Evolutionary conservation across 495 filamentous ascomycete genomes (phyloP).

Genomic region (Darksidea phi): DNA sequence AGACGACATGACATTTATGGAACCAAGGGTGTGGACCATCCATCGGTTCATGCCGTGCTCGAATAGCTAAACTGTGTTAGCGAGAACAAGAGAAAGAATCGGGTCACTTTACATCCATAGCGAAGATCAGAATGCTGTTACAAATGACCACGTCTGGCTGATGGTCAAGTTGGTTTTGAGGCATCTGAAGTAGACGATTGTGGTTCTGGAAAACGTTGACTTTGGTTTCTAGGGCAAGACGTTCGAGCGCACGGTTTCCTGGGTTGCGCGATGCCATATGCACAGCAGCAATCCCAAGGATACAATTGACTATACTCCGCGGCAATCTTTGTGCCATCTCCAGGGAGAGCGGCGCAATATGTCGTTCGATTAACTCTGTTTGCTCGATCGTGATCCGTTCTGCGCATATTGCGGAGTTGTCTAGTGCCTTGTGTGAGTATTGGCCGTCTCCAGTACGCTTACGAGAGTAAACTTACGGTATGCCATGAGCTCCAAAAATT

Average conservation of each 20-base stretch:
- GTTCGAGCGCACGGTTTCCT: slow-evolving; percentile 7
- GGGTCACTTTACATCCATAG: slow-evolving; percentile 26
- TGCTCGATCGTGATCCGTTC: slow-evolving; percentile 15
- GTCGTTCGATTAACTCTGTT: slow-evolving; percentile 12
- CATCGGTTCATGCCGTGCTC: slow-evolving; percentile 25
- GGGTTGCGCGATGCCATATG: slow-evolving; percentile 29
- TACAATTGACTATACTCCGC: slow-evolving; percentile 19
- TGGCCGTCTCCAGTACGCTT: not conserved
- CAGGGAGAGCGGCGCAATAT: slow-evolving; percentile 17
- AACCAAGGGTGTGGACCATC: slow-evolving; percentile 25
- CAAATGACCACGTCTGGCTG: slow-evolving; percentile 22
- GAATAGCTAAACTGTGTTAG: slow-evolving; percentile 12
- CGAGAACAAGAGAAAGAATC: not conserved
- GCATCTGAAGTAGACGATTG: slow-evolving; percentile 17
- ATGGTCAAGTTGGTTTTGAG: slow-evolving; percentile 7
- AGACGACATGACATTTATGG: slow-evolving; percentile 22
- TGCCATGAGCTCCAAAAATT: slow-evolving; percentile 11
- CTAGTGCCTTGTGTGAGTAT: slow-evolving; percentile 1
- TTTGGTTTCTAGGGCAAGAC: slow-evolving; percentile 24
- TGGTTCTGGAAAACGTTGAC: slow-evolving; percentile 22
- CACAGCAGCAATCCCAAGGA: slow-evolving; percentile 22
- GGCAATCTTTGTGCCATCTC: slow-evolving; percentile 9
- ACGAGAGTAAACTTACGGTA: slow-evolving; percentile 24
- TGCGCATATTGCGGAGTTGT: slow-evolving; percentile 14
- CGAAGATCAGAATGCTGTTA: slow-evolving; percentile 13